Base-by-base conservation (phyloP, 306 rosid genomes). In the Prinsepia uniflora region DNA sequence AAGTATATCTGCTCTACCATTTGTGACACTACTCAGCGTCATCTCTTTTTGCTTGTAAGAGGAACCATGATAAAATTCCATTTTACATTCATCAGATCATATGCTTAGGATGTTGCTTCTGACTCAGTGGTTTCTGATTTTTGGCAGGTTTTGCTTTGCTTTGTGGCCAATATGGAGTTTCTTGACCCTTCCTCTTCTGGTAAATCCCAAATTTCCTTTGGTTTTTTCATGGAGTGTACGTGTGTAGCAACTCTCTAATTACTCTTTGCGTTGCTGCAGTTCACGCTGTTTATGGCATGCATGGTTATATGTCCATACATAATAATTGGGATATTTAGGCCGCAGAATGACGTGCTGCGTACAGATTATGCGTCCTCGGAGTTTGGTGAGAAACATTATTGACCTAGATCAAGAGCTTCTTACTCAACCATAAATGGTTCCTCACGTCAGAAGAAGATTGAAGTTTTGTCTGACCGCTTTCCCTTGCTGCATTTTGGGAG, bases 141-240 rank as follows among this genome's bases (percentile, higher is more conserved):
- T 40, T 20, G 53, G 49, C 72, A 95, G 99, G 82, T 82, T 95
- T 74, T 72, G 90, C 75, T 95, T 86, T 78, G 97, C 99, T 34
- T 79, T 95, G 79, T 94, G 99, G 99, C 97, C 99, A 72, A 87
- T 94, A 57, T 94, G 97, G 96, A 80, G 92, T 72, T 87, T 89
- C 86, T 86, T 95, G 83, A 86, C 96, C 40, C 85, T 95, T 75
- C 99, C 99, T 63, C 99, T 95, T 79, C 81, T 95, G 96, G 99
- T 95, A 90, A 68, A 74, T 72, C 66, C 14, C 66, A 43, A 54
- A 18, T 50, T 20, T 5, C 36, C 41, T 55, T 64, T 48, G 49
- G 39, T 73, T 69, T 74, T 67, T 15, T 67, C 42, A 48, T 56
- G 9, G 8, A 3, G 68, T 65, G 14, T 43, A 10, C 3, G 34